Conservation (phyloP, 2,329 filamentous ascomycete genomes). For the Dactylonectria estremocensis region DNA sequence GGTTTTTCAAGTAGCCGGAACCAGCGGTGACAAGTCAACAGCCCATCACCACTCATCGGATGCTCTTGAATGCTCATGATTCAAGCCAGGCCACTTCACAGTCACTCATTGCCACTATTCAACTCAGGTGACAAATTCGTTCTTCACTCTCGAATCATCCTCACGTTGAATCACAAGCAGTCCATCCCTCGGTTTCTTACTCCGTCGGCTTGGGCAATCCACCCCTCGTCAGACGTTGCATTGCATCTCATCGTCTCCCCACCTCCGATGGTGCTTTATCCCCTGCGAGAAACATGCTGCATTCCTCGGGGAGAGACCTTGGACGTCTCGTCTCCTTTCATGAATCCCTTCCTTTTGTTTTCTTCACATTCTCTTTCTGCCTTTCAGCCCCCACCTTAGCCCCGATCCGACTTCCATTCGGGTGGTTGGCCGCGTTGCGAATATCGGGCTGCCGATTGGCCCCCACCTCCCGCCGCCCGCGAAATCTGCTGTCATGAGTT, state of each 20-base stretch:
- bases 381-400: background rate
- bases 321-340: background rate
- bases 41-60: background rate
- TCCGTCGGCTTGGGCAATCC: background rate
- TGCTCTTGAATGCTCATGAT: slow-evolving; percentile 1
- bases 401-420: background rate
- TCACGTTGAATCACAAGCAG: background rate
- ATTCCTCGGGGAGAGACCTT: background rate
- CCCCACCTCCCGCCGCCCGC: background rate
- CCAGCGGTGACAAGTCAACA: background rate
- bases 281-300: background rate
- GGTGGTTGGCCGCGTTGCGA: background rate
- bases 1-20: background rate
- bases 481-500: background rate
- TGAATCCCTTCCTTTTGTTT: background rate
- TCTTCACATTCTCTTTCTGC: background rate
- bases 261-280: background rate
- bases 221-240: slow-evolving; percentile 1
- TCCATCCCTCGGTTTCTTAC: background rate
- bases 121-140: background rate
- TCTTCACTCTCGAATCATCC: background rate
- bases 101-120: background rate
- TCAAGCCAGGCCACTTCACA: background rate
- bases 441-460: background rate
- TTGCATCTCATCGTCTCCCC: slow-evolving; percentile 7